Evolutionary conservation across 257 asterid species (phyloP), one percentile per base, ranked within the genome.

Genomic region (Striga asiatica): DNA sequence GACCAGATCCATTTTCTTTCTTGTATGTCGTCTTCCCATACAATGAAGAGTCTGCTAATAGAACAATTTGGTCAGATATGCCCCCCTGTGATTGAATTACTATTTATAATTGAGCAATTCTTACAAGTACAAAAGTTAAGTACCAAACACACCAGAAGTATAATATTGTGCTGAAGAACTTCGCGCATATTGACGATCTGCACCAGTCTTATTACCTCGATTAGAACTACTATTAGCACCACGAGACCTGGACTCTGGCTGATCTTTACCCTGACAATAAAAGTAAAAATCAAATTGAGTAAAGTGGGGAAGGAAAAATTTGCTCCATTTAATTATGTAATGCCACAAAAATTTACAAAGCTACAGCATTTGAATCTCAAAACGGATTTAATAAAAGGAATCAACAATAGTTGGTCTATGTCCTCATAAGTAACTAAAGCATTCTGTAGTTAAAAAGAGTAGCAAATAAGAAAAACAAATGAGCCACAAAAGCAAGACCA

Each of bases 201-300:
- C 67, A 60, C 71, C 83, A 65, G 66, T 66, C 74, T 74, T 83
- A 64, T 74, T 77, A 12, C 80, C 80, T 64, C 88, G 88, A 50
- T 65, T 73, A 32, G 88, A 78, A 63, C 64, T 75, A 65, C 68
- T 71, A 66, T 76, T 71, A 55, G 83, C 67, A 66, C 74, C 83
- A 50, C 83, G 81, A 13, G 89, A 29, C 82, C 82, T 81, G 50
- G 76, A 61, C 62, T 81, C 93, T 56, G 74, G 22, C 55, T 58
- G 60, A 65, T 81, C 95, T 68, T 79, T 85, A 66, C 51, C 82
- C 97, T 89, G 78, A 42, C 56, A n/a, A n/a, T n/a, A n/a, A n/a
- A n/a, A n/a, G n/a, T 6, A 41, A 71, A 48, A 54, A n/a, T n/a
- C n/a, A n/a, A n/a, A n/a, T n/a, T n/a, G n/a, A n/a, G n/a, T n/a